Evolutionary conservation across 257 asterid species (phyloP), one percentile per base, ranked within the genome.

Genomic region (Misopates orontium): DNA sequence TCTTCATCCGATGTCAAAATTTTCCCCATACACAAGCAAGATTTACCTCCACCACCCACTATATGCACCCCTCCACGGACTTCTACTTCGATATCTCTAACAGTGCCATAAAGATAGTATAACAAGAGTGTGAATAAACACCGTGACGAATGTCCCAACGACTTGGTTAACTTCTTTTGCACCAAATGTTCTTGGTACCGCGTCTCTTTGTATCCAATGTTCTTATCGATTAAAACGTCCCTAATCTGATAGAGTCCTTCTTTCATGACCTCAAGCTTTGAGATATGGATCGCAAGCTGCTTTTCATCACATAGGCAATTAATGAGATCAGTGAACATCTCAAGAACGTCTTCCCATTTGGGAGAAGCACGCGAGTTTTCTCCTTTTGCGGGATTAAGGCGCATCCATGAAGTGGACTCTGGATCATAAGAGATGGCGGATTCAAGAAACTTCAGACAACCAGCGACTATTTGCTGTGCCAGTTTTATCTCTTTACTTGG

Each of bases 371-470:
- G 49, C 1, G 74, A 59, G 52, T 71, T 53, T 1, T 4, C 69
- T 19, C 62, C 77, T 76, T 85, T 88, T 16, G 75, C 58, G n/a
- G 96, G 95, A 13, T 69, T 52, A 52, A 86, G 76, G 50, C 89
- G 87, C 99, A 93, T 90, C 99, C 99, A 93, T 3, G 99, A 93
- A 78, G 83, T 79, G 20, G 84, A 61, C 44, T 90, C 95, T 0
- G 83, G 85, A 28, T 90, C 90, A 69, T 83, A 77, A 2, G 89
- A 80, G 28, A 57, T 53, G 1, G 91, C 79, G 55, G 80, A 76
- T 36, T 77, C 81, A 15, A 87, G 86, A 59, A 78, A 75, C 79
- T 80, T 80, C 16, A 82, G 65, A 72, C 85, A 93, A 16, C 75
- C 66, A 22, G 64, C 71, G n/a, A 83, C 82, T 36, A 93, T 85